Base-by-base conservation (phyloP, 2,329 filamentous ascomycete species). In the Diaporthe destruens region DNA sequence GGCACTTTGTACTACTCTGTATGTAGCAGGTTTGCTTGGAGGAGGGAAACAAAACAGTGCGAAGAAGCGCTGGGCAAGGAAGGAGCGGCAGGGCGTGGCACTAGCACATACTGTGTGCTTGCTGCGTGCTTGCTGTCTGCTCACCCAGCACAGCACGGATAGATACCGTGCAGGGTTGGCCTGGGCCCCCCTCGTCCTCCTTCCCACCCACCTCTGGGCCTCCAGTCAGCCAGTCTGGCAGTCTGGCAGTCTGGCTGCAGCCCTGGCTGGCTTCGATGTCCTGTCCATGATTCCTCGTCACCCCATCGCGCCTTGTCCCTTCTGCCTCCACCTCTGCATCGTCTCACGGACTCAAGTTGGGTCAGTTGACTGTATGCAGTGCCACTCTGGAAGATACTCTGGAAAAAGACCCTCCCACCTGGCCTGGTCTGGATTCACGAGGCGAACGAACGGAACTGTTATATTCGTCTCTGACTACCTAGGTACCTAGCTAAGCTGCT, bases 1-100 rank as follows among this genome's bases (percentile, higher is more conserved):
- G n/a, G n/a, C n/a, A n/a, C n/a, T n/a, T n/a, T n/a, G n/a, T n/a
- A n/a, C n/a, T n/a, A n/a, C n/a, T n/a, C n/a, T 18, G 39, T 14
- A 56, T 32, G 32, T 49, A 49, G 44, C 9, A 20, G n/a, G 55
- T 39, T 59, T 39, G 57, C 39, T 32, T 8, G 32, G 16, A 66
- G 25, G n/a, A 32, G 23, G n/a, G n/a, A 66, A 53, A 66, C 61
- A 18, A 66, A 53, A 66, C 61, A 47, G 61, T 53, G 47, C 61
- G 61, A 53, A 29, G 61, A 65, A 25, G 51, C 42, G 42, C 34
- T 49, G 44, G 42, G 42, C 18, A 34, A 12, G 20, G 39, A 63
- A 32, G 32, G 54, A 2, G 29, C 29, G 6, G 20, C 25, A 63
- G n/a, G 32, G 54, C 54, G 39, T 47, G 23, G 39, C 18, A 47